Conservation (phyloP, 768 basidiomycete species). For the Boletales sp. region DNA sequence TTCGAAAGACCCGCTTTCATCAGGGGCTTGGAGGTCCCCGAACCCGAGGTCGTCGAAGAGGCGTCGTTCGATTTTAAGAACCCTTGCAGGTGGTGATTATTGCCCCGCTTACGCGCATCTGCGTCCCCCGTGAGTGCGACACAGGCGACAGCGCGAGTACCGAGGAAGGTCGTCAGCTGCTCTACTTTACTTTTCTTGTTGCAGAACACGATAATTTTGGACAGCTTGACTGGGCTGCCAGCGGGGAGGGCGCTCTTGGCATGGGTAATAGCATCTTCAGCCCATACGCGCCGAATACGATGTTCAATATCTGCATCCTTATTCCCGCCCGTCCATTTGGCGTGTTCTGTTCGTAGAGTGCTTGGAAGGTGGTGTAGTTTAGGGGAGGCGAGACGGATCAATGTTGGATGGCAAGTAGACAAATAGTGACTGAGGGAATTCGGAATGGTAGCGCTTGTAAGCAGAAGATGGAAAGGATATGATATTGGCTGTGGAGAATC, state of each 20-base stretch:
- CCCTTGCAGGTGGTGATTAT: constrained; percentile 70
- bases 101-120: constrained; percentile 57
- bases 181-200: constrained; percentile 71
- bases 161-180: constrained; percentile 55
- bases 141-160: constrained; percentile 57
- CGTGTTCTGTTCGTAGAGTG: constrained; percentile 67
- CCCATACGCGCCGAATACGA: constrained; percentile 72
- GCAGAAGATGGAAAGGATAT: constrained; percentile 77
- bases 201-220: constrained; percentile 79
- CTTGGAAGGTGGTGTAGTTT: constrained; percentile 75
- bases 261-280: constrained; percentile 48
- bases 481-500: constrained; percentile 22
- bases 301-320: constrained; percentile 76
- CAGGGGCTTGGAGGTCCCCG: not conserved
- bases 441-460: constrained; percentile 88
- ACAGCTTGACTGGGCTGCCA: constrained; percentile 34
- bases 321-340: constrained; percentile 75
- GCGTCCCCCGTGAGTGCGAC: constrained; percentile 64
- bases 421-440: constrained; percentile 66
- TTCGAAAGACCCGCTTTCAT: constrained; percentile 15
- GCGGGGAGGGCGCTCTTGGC: constrained; percentile 22
- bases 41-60: not conserved
- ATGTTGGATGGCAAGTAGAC: constrained; percentile 53
- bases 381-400: constrained; percentile 77
- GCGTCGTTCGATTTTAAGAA: constrained; percentile 48